Conservation (phyloP, 1,139 yeast genomes). For the Suhomyces atakaporum region DNA sequence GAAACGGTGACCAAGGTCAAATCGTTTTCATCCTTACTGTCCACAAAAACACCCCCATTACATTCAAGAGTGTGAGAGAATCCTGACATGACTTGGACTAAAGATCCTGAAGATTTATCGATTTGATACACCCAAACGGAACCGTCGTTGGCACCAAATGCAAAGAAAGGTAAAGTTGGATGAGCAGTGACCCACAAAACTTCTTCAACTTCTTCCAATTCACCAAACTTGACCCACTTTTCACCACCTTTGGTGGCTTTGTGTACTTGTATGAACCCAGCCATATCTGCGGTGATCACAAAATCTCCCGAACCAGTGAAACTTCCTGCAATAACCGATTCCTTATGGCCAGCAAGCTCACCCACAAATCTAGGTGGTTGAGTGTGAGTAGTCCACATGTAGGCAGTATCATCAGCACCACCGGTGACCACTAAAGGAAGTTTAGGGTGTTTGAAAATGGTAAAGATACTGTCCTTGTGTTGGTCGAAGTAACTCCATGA, state of each 20-base stretch:
- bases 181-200: slow-evolving; percentile 74
- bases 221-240: slow-evolving; percentile 71
- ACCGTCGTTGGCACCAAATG: slow-evolving; percentile 94
- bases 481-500: slow-evolving; percentile 86
- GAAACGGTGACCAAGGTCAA: slow-evolving; percentile 73
- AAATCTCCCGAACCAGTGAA: slow-evolving; percentile 82
- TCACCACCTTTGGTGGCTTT: slow-evolving; percentile 74
- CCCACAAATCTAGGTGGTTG: slow-evolving; percentile 80
- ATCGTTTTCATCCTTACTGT: slow-evolving; percentile 59
- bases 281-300: slow-evolving; percentile 91
- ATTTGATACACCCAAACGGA: slow-evolving; percentile 92
- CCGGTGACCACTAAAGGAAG: slow-evolving; percentile 77
- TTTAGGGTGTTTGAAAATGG: slow-evolving; percentile 75
- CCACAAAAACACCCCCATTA: slow-evolving; percentile 73
- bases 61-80: slow-evolving; percentile 79
- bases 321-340: slow-evolving; percentile 81
- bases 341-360: slow-evolving; percentile 76
- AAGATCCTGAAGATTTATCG: slow-evolving; percentile 51
- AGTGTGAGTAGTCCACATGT: slow-evolving; percentile 87
- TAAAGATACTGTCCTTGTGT: slow-evolving; percentile 82
- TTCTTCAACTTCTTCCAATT: slow-evolving; percentile 84
- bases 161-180: slow-evolving; percentile 71
- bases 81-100: slow-evolving; percentile 76
- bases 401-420: slow-evolving; percentile 91
- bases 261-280: slow-evolving; percentile 78